These are phyloP conservation scores for Venturia carpophila DNA, from an alignment of 2,329 filamentous ascomycete genomes.

Conservation along the genomic window DNA sequence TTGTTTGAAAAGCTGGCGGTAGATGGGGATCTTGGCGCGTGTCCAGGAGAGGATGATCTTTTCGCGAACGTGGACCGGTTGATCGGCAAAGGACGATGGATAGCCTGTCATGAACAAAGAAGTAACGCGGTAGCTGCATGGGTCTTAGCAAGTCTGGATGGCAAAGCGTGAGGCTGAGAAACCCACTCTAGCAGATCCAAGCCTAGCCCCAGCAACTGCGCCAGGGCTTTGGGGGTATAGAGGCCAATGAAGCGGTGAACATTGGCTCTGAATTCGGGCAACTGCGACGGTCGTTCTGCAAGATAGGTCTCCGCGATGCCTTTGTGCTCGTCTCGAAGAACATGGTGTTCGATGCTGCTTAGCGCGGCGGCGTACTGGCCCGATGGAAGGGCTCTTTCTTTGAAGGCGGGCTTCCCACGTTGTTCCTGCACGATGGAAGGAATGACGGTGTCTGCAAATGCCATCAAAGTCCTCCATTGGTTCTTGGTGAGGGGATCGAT, in stretches of 20 bases:
- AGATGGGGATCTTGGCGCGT: constrained; percentile 46
- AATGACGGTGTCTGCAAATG: constrained; percentile 51
- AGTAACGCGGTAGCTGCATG: constrained; percentile 51
- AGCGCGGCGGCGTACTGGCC: constrained; percentile 40
- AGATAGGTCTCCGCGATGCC: constrained; percentile 47
- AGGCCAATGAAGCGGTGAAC: constrained; percentile 42
- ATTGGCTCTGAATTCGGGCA: constrained; percentile 46
- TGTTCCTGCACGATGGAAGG: constrained; percentile 43
- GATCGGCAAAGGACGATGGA: constrained; percentile 52
- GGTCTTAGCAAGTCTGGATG: not conserved
- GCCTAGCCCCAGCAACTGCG: constrained; percentile 44
- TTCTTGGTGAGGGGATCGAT: constrained; percentile 43
- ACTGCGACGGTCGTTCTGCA: constrained; percentile 43
- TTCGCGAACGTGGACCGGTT: constrained; percentile 53
- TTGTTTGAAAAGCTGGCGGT: constrained; percentile 50
- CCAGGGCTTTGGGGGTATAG: constrained; percentile 42
- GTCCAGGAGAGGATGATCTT: constrained; percentile 56
- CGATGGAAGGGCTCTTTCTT: constrained; percentile 1
- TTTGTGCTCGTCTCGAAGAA: constrained; percentile 22
- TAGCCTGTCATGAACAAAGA: constrained; percentile 62
- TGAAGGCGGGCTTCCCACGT: not conserved
- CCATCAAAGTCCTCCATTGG: constrained; percentile 53
- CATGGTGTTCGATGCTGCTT: constrained; percentile 25
- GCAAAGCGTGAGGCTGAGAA: not conserved
- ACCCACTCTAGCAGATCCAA: constrained; percentile 47